phyloP scores from a whole-genome alignment of 495 filamentous ascomycete genomes.

The Talaromyces wortmannii region DNA sequence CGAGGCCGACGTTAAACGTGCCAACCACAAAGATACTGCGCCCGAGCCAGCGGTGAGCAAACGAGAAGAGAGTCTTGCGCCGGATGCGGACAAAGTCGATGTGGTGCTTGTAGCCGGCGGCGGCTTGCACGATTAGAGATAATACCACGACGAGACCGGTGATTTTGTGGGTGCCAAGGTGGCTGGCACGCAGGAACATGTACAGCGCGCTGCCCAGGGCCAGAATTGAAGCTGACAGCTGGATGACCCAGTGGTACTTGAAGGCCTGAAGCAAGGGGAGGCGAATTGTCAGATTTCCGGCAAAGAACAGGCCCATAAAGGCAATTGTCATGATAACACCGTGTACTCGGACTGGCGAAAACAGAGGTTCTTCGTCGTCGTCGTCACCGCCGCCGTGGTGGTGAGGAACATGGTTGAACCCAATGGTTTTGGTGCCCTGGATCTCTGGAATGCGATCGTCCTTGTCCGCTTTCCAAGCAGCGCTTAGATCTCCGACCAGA shows the following conservation, averaged over 20 bases:
- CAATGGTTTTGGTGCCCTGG: neutral
- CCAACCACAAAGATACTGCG: constrained; percentile 2
- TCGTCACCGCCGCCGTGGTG: neutral
- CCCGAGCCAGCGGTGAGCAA: constrained; percentile 4
- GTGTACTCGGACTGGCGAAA: constrained; percentile 1
- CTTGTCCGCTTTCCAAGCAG: neutral
- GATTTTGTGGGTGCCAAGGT: constrained; percentile 4
- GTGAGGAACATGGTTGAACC: neutral
- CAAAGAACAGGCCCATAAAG: constrained; percentile 5
- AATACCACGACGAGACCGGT: constrained; percentile 1
- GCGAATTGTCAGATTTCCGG: constrained; percentile 1
- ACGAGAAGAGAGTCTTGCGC: neutral
- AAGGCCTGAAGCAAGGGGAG: neutral
- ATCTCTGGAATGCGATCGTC: neutral
- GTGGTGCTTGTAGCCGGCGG: constrained; percentile 6
- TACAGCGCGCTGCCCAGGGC: constrained; percentile 1
- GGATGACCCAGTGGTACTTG: constrained; percentile 5
- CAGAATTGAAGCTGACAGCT: constrained; percentile 2
- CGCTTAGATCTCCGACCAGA: neutral
- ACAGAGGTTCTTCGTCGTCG: neutral
- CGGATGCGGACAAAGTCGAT: constrained; percentile 4
- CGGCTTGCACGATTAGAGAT: neutral
- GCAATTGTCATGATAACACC: constrained; percentile 4
- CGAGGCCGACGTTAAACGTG: constrained; percentile 4
- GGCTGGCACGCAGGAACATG: constrained; percentile 2